These are phyloP conservation scores for Wickerhamomyces canadensis DNA, from an alignment of 805 yeast genomes.

Conservation along the genomic window DNA sequence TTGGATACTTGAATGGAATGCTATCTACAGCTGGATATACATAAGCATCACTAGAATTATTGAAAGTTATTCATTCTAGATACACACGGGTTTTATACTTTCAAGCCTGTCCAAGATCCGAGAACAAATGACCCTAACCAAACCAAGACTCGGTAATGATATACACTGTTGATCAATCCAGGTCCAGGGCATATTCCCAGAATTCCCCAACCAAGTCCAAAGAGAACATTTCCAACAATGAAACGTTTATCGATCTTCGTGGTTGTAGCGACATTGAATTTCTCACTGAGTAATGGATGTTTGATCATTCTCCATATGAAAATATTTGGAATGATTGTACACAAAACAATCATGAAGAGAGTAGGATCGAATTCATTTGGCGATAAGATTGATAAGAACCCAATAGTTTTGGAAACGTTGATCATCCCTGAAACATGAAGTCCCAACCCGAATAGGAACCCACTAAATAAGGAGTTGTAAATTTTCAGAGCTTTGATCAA, in stretches of 20 bases:
- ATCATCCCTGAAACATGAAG: conserved; percentile 43
- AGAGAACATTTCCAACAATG: conserved; percentile 36
- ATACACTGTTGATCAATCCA: conserved; percentile 28
- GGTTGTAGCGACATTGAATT: conserved; percentile 23
- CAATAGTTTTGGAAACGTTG: conserved; percentile 36
- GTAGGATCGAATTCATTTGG: conserved; percentile 42
- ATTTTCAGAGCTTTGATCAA: no score
- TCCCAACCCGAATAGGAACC: conserved; percentile 41
- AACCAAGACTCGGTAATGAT: conserved; percentile 3
- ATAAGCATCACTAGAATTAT: background rate
- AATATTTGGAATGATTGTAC: conserved; percentile 40
- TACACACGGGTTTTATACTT: background rate
- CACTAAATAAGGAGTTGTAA: conserved; percentile 21
- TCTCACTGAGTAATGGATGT: conserved; percentile 17
- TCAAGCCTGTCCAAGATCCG: background rate
- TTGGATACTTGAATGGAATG: no score
- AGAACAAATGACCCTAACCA: conserved; percentile 11
- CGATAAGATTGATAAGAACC: conserved; percentile 36
- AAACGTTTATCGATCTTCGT: conserved; percentile 26
- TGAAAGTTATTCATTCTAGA: background rate
- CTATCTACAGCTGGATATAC: background rate
- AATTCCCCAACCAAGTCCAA: conserved; percentile 51
- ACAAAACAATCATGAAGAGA: conserved; percentile 35
- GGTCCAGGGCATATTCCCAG: conserved; percentile 53
- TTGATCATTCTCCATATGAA: conserved; percentile 28